Conservation (phyloP, 257 asterid species). For the Ocimum tenuiflorum region DNA sequence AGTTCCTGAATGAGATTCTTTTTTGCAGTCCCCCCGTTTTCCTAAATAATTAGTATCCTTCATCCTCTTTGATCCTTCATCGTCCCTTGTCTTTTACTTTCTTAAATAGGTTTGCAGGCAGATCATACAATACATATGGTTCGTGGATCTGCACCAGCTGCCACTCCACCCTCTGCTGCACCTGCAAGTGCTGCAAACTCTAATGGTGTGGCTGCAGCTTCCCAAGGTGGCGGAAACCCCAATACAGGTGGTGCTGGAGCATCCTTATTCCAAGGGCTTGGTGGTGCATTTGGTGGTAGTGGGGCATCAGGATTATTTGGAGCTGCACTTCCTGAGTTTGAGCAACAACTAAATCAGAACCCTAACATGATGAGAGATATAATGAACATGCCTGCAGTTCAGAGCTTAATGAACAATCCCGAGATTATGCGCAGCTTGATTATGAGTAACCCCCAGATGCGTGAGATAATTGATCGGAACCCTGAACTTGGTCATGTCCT, state of each 20-base stretch:
- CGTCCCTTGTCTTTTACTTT: not conserved
- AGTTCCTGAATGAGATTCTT: not conserved
- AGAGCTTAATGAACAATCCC: slow-evolving; percentile 50
- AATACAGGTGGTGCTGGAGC: slow-evolving; percentile 29
- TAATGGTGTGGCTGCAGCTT: slow-evolving; percentile 13
- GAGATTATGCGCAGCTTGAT: slow-evolving; percentile 52
- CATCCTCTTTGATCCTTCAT: too few relatives aligned
- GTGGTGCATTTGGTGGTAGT: slow-evolving; percentile 32
- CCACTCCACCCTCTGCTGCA: slow-evolving; percentile 26
- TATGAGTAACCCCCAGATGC: slow-evolving; percentile 68
- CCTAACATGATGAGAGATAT: slow-evolving; percentile 60
- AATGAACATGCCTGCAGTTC: slow-evolving; percentile 47
- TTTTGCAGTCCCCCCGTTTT: not conserved
- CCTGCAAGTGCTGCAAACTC: slow-evolving; percentile 29
- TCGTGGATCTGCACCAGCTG: slow-evolving; percentile 48
- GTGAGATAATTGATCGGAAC: slow-evolving; percentile 56
- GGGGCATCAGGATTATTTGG: slow-evolving; percentile 44
- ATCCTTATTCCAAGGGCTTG: slow-evolving; percentile 37
- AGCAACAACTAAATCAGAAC: slow-evolving; percentile 44
- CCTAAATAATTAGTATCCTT: not conserved
- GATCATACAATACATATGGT: slow-evolving; percentile 65
- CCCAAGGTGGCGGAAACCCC: slow-evolving; percentile 32
- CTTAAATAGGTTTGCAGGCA: slow-evolving; percentile 43
- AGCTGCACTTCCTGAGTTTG: slow-evolving; percentile 48
- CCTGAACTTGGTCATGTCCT: slow-evolving; percentile 63